phyloP scores from a whole-genome alignment of 495 filamentous ascomycete species.

The Hyaloscypha bicolor region DNA sequence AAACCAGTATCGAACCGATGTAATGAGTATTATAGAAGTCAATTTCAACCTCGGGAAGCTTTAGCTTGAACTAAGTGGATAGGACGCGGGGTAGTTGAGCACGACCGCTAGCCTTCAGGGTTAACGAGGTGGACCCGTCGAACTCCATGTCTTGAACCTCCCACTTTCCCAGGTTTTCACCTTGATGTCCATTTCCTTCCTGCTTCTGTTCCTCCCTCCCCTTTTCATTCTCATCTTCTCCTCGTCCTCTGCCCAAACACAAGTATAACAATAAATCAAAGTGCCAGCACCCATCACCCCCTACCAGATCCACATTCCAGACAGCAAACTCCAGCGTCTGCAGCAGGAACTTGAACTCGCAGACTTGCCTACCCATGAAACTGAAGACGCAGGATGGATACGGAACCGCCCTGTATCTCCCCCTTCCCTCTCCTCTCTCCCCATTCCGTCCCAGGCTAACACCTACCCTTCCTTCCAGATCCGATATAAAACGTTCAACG shows the following conservation, averaged over 20 bases:
- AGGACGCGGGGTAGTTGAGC: slow-evolving; percentile 1
- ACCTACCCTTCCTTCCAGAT: background rate
- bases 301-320: slow-evolving; percentile 45
- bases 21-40: background rate
- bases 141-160: background rate
- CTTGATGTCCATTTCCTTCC: background rate
- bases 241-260: background rate
- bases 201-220: background rate
- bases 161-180: background rate
- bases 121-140: too few species aligned
- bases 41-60: background rate
- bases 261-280: background rate
- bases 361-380: slow-evolving; percentile 44
- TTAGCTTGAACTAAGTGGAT: background rate
- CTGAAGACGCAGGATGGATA: slow-evolving; percentile 48
- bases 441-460: too few species aligned
- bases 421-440: background rate
- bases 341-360: slow-evolving; percentile 43
- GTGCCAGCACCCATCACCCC: slow-evolving; percentile 36
- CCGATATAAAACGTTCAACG: slow-evolving; percentile 41
- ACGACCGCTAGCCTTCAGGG: background rate
- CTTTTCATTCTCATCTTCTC: background rate
- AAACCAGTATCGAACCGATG: background rate
- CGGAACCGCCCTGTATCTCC: slow-evolving; percentile 33
- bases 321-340: slow-evolving; percentile 40